Base-by-base conservation (phyloP, 148 eudicot species). In the Chenopodium berlandieri region DNA sequence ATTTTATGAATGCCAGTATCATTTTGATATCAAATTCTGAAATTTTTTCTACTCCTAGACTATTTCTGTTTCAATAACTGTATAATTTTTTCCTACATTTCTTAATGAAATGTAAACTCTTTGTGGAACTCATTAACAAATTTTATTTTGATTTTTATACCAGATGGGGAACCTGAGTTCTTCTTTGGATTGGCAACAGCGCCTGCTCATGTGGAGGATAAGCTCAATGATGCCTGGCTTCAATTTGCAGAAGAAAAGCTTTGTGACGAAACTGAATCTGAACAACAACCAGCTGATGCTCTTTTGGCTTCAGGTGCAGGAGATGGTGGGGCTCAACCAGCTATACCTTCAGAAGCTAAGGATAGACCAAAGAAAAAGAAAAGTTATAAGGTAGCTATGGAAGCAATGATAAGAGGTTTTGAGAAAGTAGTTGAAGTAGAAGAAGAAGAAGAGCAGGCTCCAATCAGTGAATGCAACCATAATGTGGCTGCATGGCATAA, bases 401-500 rank as follows among this genome's bases (percentile, higher is more conserved):
- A 96, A 85, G 99, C 99, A 25, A 88, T 89, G 92, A 91, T 96
- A 60, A 87, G 99, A 87, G 99, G 98, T 69, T 84, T 88, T 77
- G 89, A 84, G 86, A 92, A 89, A 68, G 86, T 86, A 58, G 68
- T 77, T 77, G 95, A 93, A 84, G 89, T 5, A 37, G 44, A 40
- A 40, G 44, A 84, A 76, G 87, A 84, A 69, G 91, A 90, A 82
- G 91, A 88, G 76, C 82, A 87, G 9, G 77, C 71, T 66, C 80
- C 91, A 58, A 71, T 48, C 78, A 85, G 82, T 84, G 94, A 91
- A 52, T 87, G 81, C 56, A 87, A 77, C 71, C 97, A 91, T 80
- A 89, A 93, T 77, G 99, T 96, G 83, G 97, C 99, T 83, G 91
- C 99, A 32, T 96, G 99, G 99, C 99, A 96, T 85, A 96, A 96